Conservation (phyloP, 257 asterid species). For the Nicotiana sylvestris region DNA sequence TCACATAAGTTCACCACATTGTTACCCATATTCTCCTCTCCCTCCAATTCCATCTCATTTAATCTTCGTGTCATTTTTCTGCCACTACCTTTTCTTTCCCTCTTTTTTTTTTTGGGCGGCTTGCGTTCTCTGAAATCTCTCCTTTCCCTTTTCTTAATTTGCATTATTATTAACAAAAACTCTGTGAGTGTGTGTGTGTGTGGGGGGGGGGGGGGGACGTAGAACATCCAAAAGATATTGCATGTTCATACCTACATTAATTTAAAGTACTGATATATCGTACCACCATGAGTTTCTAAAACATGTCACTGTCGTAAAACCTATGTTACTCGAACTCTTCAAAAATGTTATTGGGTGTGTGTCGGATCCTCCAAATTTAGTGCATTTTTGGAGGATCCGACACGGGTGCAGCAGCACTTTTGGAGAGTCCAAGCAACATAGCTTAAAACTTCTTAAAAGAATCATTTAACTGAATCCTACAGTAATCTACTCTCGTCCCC, state of each 20-base stretch:
- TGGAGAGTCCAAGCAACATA: no score
- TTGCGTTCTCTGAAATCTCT: neutral
- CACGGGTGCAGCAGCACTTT: no score
- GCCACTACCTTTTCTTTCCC: neutral
- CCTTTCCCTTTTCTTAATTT: neutral
- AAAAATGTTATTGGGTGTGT: no score
- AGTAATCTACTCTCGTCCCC: neutral
- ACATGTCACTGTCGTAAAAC: neutral
- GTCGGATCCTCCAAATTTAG: no score
- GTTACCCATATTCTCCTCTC: neutral
- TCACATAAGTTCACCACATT: neutral
- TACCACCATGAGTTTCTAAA: neutral
- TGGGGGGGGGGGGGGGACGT: neutral
- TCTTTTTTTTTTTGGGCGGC: neutral
- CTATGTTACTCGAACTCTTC: no score
- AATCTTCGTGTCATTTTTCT: neutral
- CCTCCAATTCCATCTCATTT: neutral
- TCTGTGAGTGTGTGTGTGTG: no score
- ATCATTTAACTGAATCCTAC: neutral
- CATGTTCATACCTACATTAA: neutral
- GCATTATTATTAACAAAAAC: neutral
- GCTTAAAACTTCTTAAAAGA: neutral
- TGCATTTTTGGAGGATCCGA: no score
- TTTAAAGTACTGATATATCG: neutral
- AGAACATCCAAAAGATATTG: neutral